Evolutionary conservation across 257 asterid genomes (phyloP).

Genomic region (Solanum chilense): DNA sequence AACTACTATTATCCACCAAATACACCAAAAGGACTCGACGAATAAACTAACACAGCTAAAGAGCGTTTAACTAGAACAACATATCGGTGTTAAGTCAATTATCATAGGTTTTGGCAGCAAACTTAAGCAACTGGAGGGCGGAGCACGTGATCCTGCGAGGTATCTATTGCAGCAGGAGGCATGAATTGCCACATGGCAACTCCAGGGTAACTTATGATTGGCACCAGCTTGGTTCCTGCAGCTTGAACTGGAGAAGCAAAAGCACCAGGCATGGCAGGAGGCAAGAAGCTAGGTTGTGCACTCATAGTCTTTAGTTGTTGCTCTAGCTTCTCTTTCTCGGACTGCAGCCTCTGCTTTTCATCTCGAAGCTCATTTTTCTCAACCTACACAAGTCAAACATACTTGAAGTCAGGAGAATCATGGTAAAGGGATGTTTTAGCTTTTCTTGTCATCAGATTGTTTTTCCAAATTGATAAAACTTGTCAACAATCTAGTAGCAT

Average conservation of each 20-base stretch:
- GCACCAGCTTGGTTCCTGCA: conserved; percentile 68
- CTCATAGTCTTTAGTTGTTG: conserved; percentile 66
- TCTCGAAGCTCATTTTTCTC: conserved; percentile 92
- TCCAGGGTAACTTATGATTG: conserved; percentile 81
- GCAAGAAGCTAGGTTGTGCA: conserved; percentile 43
- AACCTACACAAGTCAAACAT: conserved; percentile 24
- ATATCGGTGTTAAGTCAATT: not conserved
- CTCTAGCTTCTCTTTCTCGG: conserved; percentile 85
- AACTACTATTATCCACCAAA: conserved; percentile 20
- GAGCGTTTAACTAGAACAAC: conserved; percentile 15
- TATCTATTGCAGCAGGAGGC: conserved; percentile 95
- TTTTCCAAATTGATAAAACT: not conserved
- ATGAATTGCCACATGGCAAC: conserved; percentile 97
- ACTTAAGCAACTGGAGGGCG: conserved; percentile 90
- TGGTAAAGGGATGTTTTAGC: not conserved
- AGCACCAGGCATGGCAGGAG: conserved; percentile 39
- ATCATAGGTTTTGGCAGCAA: conserved; percentile 10
- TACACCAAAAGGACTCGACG: not conserved
- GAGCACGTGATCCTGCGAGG: conserved; percentile 89
- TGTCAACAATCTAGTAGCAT: not conserved
- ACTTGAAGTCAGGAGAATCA: not conserved
- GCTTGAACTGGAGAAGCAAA: conserved; percentile 56
- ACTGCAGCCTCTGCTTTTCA: conserved; percentile 84
- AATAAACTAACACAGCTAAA: not conserved
- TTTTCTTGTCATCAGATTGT: not conserved